Base-by-base conservation (phyloP, 164 flowering plant genomes). In the Stephania cephalantha region DNA sequence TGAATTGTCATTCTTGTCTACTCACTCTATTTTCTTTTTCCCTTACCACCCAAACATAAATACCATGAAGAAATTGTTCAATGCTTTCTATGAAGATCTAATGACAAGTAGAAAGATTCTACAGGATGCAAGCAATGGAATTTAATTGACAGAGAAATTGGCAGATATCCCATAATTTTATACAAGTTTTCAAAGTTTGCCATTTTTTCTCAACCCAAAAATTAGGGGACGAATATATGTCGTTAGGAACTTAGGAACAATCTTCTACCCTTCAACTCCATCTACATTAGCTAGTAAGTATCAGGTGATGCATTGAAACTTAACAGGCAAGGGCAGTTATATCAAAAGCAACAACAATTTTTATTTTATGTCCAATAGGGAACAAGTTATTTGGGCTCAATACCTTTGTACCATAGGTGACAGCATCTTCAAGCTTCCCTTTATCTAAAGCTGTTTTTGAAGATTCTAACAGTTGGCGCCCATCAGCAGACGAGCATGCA, bases 341-440 rank as follows among this genome's bases (percentile, higher is more conserved):
- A 15, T 18, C 5, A 58, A 58, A 58, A 58, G 64, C 64, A 58
- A 18, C 64, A 58, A 18, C 5, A 58, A 6, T 58, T 58, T 17
- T 58, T 35, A 35, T 58, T 58, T 58, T n/a, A 58, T 9, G 64
- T 15, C 6, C 64, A 58, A 58, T 22, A 44, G 11, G n/a, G 48
- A 44, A 25, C 30, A 71, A 29, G 46, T 64, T 7, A 42, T 31
- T 12, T 11, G 31, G 65, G 29, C n/a, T n/a, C 71, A 29, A 79
- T 81, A 95, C 99, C 97, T 95, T 95, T 77, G 99, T 89, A 53
- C 99, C 99, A 81, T 81, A 90, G 83, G 86, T 87, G 61, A 95
- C 99, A 58, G 99, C 99, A 86, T 95, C 99, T 87, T 95, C 99
- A 82, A 95, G 99, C 79, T 95, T 95, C 76, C 99, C 99, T 82